Conservation (phyloP, 345 rosid species). For the Zanthoxylum bungeanum region DNA sequence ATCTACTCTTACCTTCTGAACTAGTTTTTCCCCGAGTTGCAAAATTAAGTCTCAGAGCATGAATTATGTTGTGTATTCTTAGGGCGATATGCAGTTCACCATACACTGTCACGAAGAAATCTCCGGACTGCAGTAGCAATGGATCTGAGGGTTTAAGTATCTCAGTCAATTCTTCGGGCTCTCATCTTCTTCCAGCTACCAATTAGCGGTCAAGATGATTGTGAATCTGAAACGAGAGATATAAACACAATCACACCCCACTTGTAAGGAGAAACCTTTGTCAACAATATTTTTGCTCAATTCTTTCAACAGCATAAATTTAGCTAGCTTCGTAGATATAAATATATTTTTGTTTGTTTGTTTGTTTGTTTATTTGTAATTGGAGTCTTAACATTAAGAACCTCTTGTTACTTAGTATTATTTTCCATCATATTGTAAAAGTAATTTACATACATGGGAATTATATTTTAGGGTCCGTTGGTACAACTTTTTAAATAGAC, state of each 20-base stretch:
- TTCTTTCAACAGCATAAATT: conserved; percentile 15
- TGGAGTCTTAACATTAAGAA: too few relatives aligned
- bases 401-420: too few relatives aligned
- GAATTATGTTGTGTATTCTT: conserved; percentile 16
- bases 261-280: conserved; percentile 1
- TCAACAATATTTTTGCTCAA: conserved; percentile 13
- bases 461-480: too few relatives aligned
- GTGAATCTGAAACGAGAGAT: neutral
- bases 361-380: neutral
- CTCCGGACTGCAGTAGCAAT: conserved; percentile 23
- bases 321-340: neutral
- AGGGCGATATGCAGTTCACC: conserved; percentile 50
- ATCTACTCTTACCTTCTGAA: neutral
- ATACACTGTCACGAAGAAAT: conserved; percentile 34
- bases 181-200: conserved; percentile 21
- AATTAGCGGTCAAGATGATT: conserved; percentile 4
- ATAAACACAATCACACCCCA: neutral
- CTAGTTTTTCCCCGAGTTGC: neutral
- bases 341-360: conserved; percentile 2
- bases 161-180: conserved; percentile 34
- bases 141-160: conserved; percentile 29
- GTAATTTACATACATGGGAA: too few relatives aligned
- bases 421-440: too few relatives aligned
- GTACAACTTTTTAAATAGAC: too few relatives aligned
- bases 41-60: conserved; percentile 3